Percentiles rank a stretch among this genome's conserved stretches.
Conservation (phyloP, 331 rosid species). For the Phaseolus coccineus region DNA sequence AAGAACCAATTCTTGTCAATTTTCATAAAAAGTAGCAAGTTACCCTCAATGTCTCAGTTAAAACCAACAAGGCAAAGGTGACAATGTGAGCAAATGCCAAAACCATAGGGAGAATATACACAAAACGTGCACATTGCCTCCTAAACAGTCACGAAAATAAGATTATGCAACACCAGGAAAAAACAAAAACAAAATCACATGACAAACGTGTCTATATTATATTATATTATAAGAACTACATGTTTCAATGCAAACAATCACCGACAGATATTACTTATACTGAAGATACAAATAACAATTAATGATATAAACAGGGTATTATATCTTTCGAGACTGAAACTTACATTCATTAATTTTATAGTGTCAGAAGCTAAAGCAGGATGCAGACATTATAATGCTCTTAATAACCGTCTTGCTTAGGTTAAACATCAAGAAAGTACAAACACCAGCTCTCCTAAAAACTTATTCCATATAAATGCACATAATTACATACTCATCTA, state of each 20-base stretch:
- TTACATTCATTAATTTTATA: neutral
- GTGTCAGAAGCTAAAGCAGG: neutral
- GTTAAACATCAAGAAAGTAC: slow-evolving; percentile 14
- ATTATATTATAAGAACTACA: neutral
- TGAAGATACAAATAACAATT: neutral
- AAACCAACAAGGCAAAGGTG: slow-evolving; percentile 1
- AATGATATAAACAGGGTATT: neutral
- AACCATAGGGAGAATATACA: neutral
- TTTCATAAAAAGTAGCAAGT: neutral
- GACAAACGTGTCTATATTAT: neutral
- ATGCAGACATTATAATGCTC: neutral
- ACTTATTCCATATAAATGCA: neutral
- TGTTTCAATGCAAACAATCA: neutral
- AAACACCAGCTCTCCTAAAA: slow-evolving; percentile 12
- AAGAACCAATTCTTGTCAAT: slow-evolving; percentile 33
- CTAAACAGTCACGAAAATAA: neutral
- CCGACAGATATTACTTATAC: slow-evolving; percentile 5
- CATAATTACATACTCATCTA: neutral
- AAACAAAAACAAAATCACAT: neutral
- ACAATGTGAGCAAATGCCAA: slow-evolving; percentile 8
- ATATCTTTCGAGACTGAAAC: neutral
- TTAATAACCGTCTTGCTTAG: neutral
- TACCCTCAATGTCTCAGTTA: slow-evolving; percentile 9
- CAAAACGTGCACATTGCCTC: neutral
- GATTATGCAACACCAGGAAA: neutral